A percentile compares a stretch with the other conserved stretches of the same genome.
phyloP scores from a whole-genome alignment of 2,329 filamentous ascomycete genomes.

The Sarocladium kiliense region DNA sequence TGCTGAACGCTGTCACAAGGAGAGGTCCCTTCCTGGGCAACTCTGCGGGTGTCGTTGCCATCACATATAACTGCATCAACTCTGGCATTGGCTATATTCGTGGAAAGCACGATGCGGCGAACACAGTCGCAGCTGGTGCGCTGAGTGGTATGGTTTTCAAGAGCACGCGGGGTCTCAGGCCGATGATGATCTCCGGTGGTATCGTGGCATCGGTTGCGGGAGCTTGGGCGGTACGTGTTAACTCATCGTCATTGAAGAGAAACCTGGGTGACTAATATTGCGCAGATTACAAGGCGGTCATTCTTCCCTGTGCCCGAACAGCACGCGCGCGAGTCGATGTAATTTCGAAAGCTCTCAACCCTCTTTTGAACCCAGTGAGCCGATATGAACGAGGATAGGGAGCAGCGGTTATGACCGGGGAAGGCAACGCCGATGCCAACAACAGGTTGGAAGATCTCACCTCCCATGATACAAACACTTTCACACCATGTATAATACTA shows the following conservation, averaged over 20 bases:
- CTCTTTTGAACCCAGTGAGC: no score
- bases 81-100: slow-evolving; percentile 73
- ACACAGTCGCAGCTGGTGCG: slow-evolving; percentile 79
- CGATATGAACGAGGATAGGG: slow-evolving; percentile 13
- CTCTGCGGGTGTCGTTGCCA: slow-evolving; percentile 89
- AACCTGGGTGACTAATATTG: slow-evolving; percentile 4
- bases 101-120: slow-evolving; percentile 84
- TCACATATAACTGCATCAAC: slow-evolving; percentile 93
- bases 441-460: slow-evolving; percentile 5
- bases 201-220: slow-evolving; percentile 84
- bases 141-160: slow-evolving; percentile 95
- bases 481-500: slow-evolving; percentile 7
- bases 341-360: slow-evolving; percentile 11
- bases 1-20: slow-evolving; percentile 89
- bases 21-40: slow-evolving; percentile 94
- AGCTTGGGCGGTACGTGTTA: slow-evolving; percentile 75
- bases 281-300: slow-evolving; percentile 32
- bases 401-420: not conserved
- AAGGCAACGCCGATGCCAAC: not conserved
- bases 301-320: slow-evolving; percentile 35
- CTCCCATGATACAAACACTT: slow-evolving; percentile 7
- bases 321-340: slow-evolving; percentile 22
- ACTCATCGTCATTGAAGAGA: not conserved
- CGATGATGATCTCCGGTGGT: slow-evolving; percentile 91
- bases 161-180: slow-evolving; percentile 82